Percentiles rank a stretch among this genome's conserved stretches.
phyloP scores from a whole-genome alignment of 2,329 filamentous ascomycete genomes.

The Epichloe sibirici region DNA sequence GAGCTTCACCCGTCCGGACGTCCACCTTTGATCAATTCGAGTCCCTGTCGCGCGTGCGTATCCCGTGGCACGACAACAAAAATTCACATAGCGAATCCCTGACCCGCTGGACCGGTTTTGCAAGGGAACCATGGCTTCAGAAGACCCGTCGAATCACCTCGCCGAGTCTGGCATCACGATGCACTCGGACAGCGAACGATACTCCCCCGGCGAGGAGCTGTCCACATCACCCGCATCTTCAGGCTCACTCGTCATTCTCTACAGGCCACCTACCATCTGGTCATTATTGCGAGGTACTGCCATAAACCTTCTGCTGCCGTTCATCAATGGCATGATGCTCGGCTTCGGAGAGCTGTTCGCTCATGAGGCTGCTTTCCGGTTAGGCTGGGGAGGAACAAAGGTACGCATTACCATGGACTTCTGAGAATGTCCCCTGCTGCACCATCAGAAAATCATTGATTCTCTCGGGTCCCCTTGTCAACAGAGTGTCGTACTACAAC shows the following conservation, averaged over 20 bases:
- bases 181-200: slow-evolving; percentile 73
- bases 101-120: neutral
- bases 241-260: slow-evolving; percentile 64
- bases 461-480: neutral
- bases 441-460: neutral
- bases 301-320: slow-evolving; percentile 91
- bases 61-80: neutral
- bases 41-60: neutral
- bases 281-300: slow-evolving; percentile 74
- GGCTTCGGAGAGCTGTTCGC: slow-evolving; percentile 95
- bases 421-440: neutral
- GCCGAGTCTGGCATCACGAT: slow-evolving; percentile 66
- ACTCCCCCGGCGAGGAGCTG: slow-evolving; percentile 51
- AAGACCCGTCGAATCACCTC: slow-evolving; percentile 40
- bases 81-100: neutral
- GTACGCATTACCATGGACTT: slow-evolving; percentile 30
- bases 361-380: slow-evolving; percentile 83
- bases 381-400: slow-evolving; percentile 92
- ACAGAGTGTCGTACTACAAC: neutral
- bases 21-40: neutral
- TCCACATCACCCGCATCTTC: slow-evolving; percentile 50
- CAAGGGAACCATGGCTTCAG: slow-evolving; percentile 36
- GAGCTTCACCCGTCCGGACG: neutral
- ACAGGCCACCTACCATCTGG: slow-evolving; percentile 81
- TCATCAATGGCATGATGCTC: slow-evolving; percentile 96